Evolutionary conservation across 768 basidiomycete genomes (phyloP).

Genomic region (Termitomyces bulborhizus): DNA sequence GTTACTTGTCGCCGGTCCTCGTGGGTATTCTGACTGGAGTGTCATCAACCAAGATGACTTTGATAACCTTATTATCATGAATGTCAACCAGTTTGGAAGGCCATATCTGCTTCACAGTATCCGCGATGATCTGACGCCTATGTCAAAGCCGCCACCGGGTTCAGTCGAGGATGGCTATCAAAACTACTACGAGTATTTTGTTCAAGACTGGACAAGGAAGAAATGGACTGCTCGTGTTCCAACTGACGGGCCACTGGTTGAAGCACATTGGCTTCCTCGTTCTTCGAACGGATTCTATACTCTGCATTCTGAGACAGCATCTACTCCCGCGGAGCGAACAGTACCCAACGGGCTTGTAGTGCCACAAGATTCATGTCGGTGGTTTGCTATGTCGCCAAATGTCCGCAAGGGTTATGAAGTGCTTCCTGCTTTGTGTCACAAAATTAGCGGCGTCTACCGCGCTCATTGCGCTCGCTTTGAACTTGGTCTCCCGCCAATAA

Average conservation of each 20-base stretch:
- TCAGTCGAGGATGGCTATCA: slow-evolving; percentile 39
- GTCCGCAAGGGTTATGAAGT: slow-evolving; percentile 48
- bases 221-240: slow-evolving; percentile 39
- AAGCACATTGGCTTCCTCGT: slow-evolving; percentile 40
- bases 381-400: slow-evolving; percentile 45
- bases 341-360: slow-evolving; percentile 21
- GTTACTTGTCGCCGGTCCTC: slow-evolving; percentile 39
- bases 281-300: slow-evolving; percentile 32
- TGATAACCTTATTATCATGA: slow-evolving; percentile 47
- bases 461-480: slow-evolving; percentile 42
- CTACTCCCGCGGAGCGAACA: slow-evolving; percentile 12
- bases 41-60: slow-evolving; percentile 42
- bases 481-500: slow-evolving; percentile 58
- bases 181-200: slow-evolving; percentile 59
- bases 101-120: slow-evolving; percentile 50
- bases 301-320: slow-evolving; percentile 11
- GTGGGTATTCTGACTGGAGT: slow-evolving; percentile 52
- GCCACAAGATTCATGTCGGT: slow-evolving; percentile 44
- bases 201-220: slow-evolving; percentile 48
- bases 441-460: slow-evolving; percentile 61
- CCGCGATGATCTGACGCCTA: slow-evolving; percentile 60
- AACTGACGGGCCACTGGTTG: slow-evolving; percentile 55
- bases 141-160: slow-evolving; percentile 47
- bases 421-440: slow-evolving; percentile 62
- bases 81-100: slow-evolving; percentile 48